phyloP scores from a whole-genome alignment of 441 rosid genomes.

The Euphorbia schlechtendalii region DNA sequence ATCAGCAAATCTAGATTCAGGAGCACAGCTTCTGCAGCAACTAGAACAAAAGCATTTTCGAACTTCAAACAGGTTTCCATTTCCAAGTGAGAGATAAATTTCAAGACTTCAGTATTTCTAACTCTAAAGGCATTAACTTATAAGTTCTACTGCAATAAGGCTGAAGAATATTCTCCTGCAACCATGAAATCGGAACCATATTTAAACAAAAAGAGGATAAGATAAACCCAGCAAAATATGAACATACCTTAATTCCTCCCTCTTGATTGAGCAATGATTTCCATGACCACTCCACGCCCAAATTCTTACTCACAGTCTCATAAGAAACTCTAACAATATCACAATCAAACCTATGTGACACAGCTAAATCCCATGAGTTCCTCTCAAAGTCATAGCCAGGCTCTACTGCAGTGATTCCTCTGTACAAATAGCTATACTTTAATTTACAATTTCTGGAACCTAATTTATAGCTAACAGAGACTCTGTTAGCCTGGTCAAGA shows the following conservation, averaged over 20 bases:
- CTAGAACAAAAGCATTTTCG: neutral
- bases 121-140: no score
- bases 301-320: conserved; percentile 19
- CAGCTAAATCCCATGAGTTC: conserved; percentile 32
- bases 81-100: neutral
- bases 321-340: conserved; percentile 32
- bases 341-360: conserved; percentile 26
- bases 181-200: neutral
- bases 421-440: conserved; percentile 33
- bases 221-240: neutral
- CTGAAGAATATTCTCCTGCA: no score
- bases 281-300: conserved; percentile 28
- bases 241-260: conserved; percentile 26
- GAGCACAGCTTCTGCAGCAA: neutral
- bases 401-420: conserved; percentile 35
- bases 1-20: neutral
- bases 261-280: conserved; percentile 15
- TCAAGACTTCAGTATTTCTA: no score
- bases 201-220: neutral
- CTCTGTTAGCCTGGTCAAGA: conserved; percentile 32
- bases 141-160: no score
- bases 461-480: conserved; percentile 31
- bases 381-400: conserved; percentile 37
- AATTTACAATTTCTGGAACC: conserved; percentile 36
- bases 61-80: neutral